phyloP scores from a whole-genome alignment of 2,329 filamentous ascomycete genomes.

The Fusarium chlamydosporum region DNA sequence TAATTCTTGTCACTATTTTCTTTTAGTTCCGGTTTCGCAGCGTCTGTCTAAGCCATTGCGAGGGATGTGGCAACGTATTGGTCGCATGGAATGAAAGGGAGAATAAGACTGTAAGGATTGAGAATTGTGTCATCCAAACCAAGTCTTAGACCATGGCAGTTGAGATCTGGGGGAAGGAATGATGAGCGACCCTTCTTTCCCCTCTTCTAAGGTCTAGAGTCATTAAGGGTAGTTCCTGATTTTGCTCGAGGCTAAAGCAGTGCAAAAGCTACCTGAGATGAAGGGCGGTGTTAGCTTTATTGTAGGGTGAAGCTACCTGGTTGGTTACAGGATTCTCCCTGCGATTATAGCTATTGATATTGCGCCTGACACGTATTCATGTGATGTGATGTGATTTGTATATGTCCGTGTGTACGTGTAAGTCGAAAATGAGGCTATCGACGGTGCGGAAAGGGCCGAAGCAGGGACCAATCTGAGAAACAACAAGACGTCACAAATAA shows the following conservation, averaged over 20 bases:
- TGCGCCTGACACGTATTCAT: constrained; percentile 17
- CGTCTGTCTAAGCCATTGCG: constrained; percentile 24
- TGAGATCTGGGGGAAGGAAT: constrained; percentile 11
- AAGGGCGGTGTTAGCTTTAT: background rate
- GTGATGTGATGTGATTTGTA: constrained; percentile 23
- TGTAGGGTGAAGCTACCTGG: constrained; percentile 7
- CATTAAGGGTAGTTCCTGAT: background rate
- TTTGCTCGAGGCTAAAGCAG: constrained; percentile 1
- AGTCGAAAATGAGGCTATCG: constrained; percentile 17
- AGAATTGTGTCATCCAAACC: constrained; percentile 25
- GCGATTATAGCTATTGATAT: constrained; percentile 19
- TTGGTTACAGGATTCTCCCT: constrained; percentile 5
- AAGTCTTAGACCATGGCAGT: constrained; percentile 26
- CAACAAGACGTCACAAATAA: constrained; percentile 15
- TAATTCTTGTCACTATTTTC: constrained; percentile 2
- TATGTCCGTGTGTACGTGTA: background rate
- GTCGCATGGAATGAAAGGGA: constrained; percentile 38
- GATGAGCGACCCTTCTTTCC: constrained; percentile 13
- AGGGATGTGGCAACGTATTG: constrained; percentile 35
- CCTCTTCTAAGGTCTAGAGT: constrained; percentile 11
- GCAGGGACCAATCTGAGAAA: constrained; percentile 11
- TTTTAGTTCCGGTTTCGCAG: constrained; percentile 9
- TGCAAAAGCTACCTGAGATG: constrained; percentile 6
- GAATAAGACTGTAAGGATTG: constrained; percentile 13
- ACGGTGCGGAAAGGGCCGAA: constrained; percentile 20